Conservation (phyloP, 2,329 filamentous ascomycete genomes). For the Monilinia polystroma region DNA sequence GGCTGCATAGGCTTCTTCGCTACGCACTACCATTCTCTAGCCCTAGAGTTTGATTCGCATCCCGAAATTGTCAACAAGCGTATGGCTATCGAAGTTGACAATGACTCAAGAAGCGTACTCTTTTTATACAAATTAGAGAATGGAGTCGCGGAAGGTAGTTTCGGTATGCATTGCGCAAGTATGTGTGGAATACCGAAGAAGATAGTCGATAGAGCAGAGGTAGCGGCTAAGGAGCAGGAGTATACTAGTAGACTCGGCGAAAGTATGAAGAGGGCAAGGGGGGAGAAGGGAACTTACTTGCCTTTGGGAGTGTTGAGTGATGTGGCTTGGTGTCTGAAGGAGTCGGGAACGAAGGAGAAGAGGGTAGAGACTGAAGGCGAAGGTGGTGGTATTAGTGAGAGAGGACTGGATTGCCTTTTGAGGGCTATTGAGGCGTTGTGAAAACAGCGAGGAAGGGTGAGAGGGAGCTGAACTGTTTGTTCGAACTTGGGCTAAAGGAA, state of each 20-base stretch:
- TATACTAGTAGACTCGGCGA: constrained; percentile 89
- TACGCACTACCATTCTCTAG: constrained; percentile 93
- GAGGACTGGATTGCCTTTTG: constrained; percentile 58
- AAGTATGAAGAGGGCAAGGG: constrained; percentile 56
- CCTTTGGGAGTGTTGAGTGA: constrained; percentile 87
- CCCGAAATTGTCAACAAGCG: constrained; percentile 82
- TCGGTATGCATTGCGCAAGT: constrained; percentile 97
- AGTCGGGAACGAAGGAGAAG: constrained; percentile 44
- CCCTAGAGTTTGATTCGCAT: constrained; percentile 84
- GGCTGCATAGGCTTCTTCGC: constrained; percentile 96
- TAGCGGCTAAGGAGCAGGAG: constrained; percentile 89
- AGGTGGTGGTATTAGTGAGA: constrained; percentile 47
- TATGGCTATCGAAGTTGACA: constrained; percentile 95
- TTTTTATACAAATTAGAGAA: constrained; percentile 94
- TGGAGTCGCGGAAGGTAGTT: constrained; percentile 92
- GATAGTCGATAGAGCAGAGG: constrained; percentile 83
- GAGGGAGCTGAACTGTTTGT: not conserved
- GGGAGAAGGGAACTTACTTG: constrained; percentile 68
- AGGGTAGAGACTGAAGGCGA: constrained; percentile 41
- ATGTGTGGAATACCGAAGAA: constrained; percentile 92
- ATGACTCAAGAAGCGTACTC: constrained; percentile 79
- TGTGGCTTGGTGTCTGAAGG: constrained; percentile 72
- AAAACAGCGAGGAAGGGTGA: not conserved
- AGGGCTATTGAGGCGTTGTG: constrained; percentile 59
- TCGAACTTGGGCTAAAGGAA: not conserved